Conservation (phyloP, 768 basidiomycete genomes). For the Solioccasus polychromus region DNA sequence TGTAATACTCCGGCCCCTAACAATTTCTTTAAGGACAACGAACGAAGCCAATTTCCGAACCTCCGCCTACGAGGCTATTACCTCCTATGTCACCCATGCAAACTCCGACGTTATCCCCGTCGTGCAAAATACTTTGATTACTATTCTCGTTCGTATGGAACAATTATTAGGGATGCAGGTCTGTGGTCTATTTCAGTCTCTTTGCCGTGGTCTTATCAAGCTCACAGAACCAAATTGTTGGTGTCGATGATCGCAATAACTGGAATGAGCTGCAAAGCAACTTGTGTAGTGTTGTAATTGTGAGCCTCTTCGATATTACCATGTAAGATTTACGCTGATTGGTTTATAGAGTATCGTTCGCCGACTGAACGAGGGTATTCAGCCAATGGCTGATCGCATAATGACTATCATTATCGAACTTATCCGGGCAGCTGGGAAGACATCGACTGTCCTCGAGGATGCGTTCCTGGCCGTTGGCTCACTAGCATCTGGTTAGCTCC, state of each 20-base stretch:
- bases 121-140: constrained; percentile 78
- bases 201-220: not conserved
- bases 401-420: constrained; percentile 90
- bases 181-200: constrained; percentile 17
- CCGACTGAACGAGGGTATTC: constrained; percentile 77
- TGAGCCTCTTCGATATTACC: constrained; percentile 36
- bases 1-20: constrained; percentile 10
- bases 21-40: constrained; percentile 45
- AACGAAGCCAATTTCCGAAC: constrained; percentile 95
- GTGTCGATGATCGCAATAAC: constrained; percentile 94
- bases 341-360: constrained; percentile 75
- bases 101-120: constrained; percentile 75
- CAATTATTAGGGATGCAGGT: constrained; percentile 82
- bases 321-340: constrained; percentile 2
- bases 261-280: constrained; percentile 99
- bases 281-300: constrained; percentile 86
- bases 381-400: constrained; percentile 88
- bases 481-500: constrained; percentile 61
- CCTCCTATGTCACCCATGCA: constrained; percentile 79
- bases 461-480: constrained; percentile 93
- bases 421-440: constrained; percentile 84
- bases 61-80: constrained; percentile 94
- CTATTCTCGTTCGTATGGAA: constrained; percentile 88
- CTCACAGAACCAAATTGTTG: constrained; percentile 83
- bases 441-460: constrained; percentile 93